phyloP scores from a whole-genome alignment of 2,329 filamentous ascomycete genomes.

The Ophiosphaerella korrae region DNA sequence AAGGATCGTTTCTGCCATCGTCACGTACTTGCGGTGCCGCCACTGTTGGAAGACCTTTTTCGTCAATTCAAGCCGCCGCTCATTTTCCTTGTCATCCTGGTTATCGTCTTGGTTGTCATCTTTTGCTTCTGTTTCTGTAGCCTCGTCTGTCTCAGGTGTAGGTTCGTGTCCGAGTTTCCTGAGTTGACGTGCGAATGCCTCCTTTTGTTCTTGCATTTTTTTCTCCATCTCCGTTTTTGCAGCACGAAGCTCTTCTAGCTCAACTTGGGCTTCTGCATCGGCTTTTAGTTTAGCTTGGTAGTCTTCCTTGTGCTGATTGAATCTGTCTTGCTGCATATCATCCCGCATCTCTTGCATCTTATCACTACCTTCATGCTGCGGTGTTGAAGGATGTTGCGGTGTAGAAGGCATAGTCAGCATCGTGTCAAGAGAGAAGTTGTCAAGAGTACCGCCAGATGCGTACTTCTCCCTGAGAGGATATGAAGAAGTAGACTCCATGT shows the following conservation, averaged over 20 bases:
- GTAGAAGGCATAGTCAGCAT: constrained; percentile 93
- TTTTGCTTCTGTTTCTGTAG: constrained; percentile 48
- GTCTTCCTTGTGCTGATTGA: constrained; percentile 84
- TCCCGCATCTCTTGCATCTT: constrained; percentile 75
- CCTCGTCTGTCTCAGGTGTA: constrained; percentile 54
- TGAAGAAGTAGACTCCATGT: constrained; percentile 85
- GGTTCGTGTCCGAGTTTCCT: constrained; percentile 65
- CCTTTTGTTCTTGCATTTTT: constrained; percentile 81
- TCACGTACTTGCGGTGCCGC: constrained; percentile 84
- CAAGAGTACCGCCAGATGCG: constrained; percentile 89
- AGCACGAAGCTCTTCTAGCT: constrained; percentile 77
- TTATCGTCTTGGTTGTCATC: constrained; percentile 66
- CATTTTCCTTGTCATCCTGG: constrained; percentile 62
- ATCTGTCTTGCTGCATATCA: constrained; percentile 75
- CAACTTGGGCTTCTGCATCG: constrained; percentile 74
- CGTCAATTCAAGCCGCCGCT: constrained; percentile 74
- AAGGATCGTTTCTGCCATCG: constrained; percentile 89
- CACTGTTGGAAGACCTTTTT: constrained; percentile 72
- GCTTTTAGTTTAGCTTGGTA: constrained; percentile 77
- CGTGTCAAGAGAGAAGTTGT: constrained; percentile 96
- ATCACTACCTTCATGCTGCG: constrained; percentile 79
- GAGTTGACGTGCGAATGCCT: constrained; percentile 82
- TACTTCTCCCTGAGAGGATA: constrained; percentile 93
- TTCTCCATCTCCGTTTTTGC: constrained; percentile 89
- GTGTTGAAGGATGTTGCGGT: constrained; percentile 84